Evolutionary conservation across 306 rosid genomes (phyloP), one percentile per base, ranked within the genome.

Genomic region (Elaeagnus macrophylla): DNA sequence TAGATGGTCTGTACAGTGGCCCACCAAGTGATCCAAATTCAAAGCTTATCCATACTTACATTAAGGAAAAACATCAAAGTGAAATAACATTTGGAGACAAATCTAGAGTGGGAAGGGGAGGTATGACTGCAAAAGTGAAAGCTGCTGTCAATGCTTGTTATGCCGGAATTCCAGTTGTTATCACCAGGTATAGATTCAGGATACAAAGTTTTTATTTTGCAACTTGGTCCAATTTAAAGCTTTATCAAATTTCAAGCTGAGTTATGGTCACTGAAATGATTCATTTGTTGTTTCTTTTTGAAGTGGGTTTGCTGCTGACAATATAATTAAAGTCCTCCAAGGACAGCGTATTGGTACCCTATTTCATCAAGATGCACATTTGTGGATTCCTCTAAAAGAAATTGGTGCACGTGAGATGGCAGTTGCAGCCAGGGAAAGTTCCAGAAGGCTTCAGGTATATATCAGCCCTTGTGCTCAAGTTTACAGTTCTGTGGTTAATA

Each of bases 91-190:
- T 91, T 43, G 99, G 99, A 61, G 99, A 91, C 68, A 91, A 91
- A 71, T 91, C 99, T 54, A 82, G 96, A 75, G 85, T 91, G 61
- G 99, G 99, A 81, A 84, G 96, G 72, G 99, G 99, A 10, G 99
- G 99, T 66, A 91, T 87, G 99, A 91, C 99, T 35, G 96, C 99
- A 42, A 91, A 91, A 79, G 99, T 91, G 41, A 87, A 78, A 79
- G 99, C 99, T 69, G 89, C 99, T 55, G 70, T 76, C 49, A 78
- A 83, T 75, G 99, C 94, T 44, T 89, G 96, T 54, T 69, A 78
- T 67, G 99, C 96, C 39, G 99, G 96, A 67, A 79, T 82, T 66
- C 96, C 99, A 64, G 99, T 91, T 69, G 64, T 91, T 79, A 84
- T 91, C 71, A 82, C 99, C 48, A 91, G 99, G 99, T 87, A 63